phyloP scores from a whole-genome alignment of 2,329 filamentous ascomycete genomes.

The Coniochaeta hoffmannii region DNA sequence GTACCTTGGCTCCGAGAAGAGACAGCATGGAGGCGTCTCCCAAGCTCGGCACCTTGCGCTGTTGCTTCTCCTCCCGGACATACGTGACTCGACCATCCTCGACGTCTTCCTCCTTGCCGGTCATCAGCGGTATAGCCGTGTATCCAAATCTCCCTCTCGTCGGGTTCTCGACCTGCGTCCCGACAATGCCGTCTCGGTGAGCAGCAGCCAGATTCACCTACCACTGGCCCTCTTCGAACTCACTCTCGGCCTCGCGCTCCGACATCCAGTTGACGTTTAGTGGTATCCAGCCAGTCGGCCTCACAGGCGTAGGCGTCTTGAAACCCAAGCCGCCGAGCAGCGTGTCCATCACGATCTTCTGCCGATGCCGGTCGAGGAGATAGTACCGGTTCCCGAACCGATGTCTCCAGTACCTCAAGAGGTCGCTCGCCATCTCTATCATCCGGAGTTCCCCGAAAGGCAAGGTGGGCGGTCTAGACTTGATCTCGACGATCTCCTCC shows the following conservation, averaged over 20 bases:
- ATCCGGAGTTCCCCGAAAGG: slow-evolving; percentile 18
- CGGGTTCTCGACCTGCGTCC: slow-evolving; percentile 32
- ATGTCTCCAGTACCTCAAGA: not conserved
- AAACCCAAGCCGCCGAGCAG: not conserved
- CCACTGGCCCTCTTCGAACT: slow-evolving; percentile 20
- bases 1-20: slow-evolving; percentile 40
- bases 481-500: slow-evolving; percentile 27
- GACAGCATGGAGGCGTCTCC: slow-evolving; percentile 38
- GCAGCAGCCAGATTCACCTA: slow-evolving; percentile 51
- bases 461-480: not conserved
- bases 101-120: slow-evolving; percentile 39
- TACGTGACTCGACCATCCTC: slow-evolving; percentile 31
- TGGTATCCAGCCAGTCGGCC: not conserved
- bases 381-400: not conserved
- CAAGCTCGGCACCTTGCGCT: slow-evolving; percentile 9
- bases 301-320: not conserved
- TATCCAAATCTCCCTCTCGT: slow-evolving; percentile 39
- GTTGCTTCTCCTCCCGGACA: slow-evolving; percentile 29
- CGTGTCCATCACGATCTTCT: not conserved
- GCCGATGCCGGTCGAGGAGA: not conserved
- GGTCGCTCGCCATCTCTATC: slow-evolving; percentile 25
- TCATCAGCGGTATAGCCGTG: slow-evolving; percentile 41
- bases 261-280: not conserved
- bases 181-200: slow-evolving; percentile 46
- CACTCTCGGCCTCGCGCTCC: not conserved